Percentiles rank a stretch among this genome's conserved stretches.
Conservation (phyloP, 2,329 filamentous ascomycete species). For the Nigrospora oryzae region DNA sequence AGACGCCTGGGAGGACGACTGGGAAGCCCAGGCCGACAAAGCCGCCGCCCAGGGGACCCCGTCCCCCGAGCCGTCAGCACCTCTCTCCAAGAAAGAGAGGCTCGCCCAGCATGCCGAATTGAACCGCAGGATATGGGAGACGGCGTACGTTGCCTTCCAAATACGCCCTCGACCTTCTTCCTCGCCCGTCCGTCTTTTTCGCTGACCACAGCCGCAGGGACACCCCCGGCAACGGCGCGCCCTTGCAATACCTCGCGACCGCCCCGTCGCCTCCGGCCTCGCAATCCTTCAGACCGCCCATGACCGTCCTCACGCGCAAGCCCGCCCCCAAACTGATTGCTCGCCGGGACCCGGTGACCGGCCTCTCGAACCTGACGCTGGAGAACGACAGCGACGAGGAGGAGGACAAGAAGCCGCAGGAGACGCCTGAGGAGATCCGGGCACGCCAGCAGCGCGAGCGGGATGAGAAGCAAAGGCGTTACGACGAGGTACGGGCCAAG, state of each 20-base stretch:
- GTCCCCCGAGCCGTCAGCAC: conserved; percentile 24
- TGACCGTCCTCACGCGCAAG: conserved; percentile 80
- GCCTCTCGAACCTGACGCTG: conserved; percentile 34
- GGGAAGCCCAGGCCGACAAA: conserved; percentile 69
- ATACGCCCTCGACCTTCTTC: neutral
- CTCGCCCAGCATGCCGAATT: conserved; percentile 73
- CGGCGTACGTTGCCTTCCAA: conserved; percentile 53
- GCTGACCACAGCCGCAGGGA: conserved; percentile 2
- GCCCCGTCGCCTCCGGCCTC: conserved; percentile 52
- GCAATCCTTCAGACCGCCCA: conserved; percentile 68
- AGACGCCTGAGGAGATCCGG: conserved; percentile 68
- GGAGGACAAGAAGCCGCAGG: conserved; percentile 48
- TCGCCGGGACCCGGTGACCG: conserved; percentile 45
- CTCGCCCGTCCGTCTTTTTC: neutral
- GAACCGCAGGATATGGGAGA: conserved; percentile 82
- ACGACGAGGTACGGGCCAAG: conserved; percentile 80
- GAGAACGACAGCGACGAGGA: conserved; percentile 53
- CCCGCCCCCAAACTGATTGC: conserved; percentile 53
- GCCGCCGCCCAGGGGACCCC: conserved; percentile 24
- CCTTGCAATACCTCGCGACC: conserved; percentile 65
- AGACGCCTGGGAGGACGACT: conserved; percentile 83
- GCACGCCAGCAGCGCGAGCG: conserved; percentile 69
- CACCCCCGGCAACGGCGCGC: conserved; percentile 51
- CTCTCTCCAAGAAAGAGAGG: conserved; percentile 65
- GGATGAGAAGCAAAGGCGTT: conserved; percentile 84